phyloP scores from a whole-genome alignment of 2,329 filamentous ascomycete species.

The Microthyrium microscopicum region DNA sequence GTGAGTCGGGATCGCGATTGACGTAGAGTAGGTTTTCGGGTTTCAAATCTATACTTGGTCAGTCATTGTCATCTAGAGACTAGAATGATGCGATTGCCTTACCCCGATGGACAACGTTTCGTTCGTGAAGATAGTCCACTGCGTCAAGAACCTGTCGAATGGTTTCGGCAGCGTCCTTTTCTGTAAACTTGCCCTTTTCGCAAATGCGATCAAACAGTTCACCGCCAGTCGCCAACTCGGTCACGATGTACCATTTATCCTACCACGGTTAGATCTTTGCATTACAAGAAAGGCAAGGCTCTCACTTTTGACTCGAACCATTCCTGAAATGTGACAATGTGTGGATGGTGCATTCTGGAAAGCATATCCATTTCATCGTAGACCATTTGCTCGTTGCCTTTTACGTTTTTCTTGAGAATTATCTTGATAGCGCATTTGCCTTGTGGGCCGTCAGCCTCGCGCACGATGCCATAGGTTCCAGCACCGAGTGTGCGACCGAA shows the following conservation, averaged over 20 bases:
- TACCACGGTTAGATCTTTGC: constrained; percentile 20
- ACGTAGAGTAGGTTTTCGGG: constrained; percentile 95
- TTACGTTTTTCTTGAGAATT: constrained; percentile 98
- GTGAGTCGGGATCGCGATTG: constrained; percentile 57
- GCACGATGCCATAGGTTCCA: constrained; percentile 94
- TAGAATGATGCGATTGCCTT: constrained; percentile 12
- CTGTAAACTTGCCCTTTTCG: constrained; percentile 93
- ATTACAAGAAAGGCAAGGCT: background rate
- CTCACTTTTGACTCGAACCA: constrained; percentile 96
- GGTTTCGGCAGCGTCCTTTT: constrained; percentile 91
- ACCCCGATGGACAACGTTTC: constrained; percentile 95
- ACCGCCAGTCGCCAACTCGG: constrained; percentile 84
- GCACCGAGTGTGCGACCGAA: constrained; percentile 91
- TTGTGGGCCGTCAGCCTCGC: constrained; percentile 71
- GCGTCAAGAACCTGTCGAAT: constrained; percentile 88
- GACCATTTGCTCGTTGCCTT: constrained; percentile 96
- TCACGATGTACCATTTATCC: constrained; percentile 99
- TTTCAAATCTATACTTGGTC: constrained; percentile 57
- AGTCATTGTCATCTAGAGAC: background rate
- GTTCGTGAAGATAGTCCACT: constrained; percentile 84
- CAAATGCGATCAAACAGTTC: constrained; percentile 97
- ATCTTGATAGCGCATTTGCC: constrained; percentile 96
- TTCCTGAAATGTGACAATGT: constrained; percentile 94
- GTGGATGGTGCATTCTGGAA: constrained; percentile 75
- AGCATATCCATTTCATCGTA: constrained; percentile 94